Evolutionary conservation across 192 early-diverging fungal genomes (phyloP), one percentile per base, ranked within the genome.

Genomic region (Mortierella claussenii): DNA sequence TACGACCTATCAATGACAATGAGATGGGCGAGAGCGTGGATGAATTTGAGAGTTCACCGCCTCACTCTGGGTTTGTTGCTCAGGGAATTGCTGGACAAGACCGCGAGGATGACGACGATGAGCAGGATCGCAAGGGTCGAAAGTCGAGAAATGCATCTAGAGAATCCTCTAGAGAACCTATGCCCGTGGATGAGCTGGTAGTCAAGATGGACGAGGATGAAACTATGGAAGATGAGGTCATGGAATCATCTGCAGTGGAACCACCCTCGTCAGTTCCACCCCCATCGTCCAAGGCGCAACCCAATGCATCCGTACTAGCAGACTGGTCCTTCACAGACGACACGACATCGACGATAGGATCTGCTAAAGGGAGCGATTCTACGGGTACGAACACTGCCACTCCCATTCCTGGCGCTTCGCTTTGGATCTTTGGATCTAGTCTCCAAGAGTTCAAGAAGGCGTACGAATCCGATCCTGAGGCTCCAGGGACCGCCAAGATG

Each of bases 351-450:
- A 17, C 12, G 5, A 46, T 40, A 27, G 20, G 34, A 11, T 32
- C 55, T 9, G 53, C 28, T 5, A 54, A 60, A 17, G 53, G 61
- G 30, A 34, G 36, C 48, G 23, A 31, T 30, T 17, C 31, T 65
- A 24, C 79, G 4, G 50, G 30, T 27, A 7, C 69, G 2, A 23
- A 31, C 1, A 34, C 62, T 1, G 32, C 57, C 0, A 55, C 66
- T 3, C 64, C 68, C 12, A 32, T 67, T 1, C 83, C 48, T 9
- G 82, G 83, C 17, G 76, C 81, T 2, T 81, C 86, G 5, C 60
- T 87, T 18, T 87, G 84, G 85, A 78, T 89, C 34, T 89, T 87
- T 62, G 85, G 84, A 1, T 52, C 81, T 1, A 65, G 70, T 27
- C 54, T 87, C 18, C 43, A 63, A 15, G 74, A 85, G 32, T 82